Percentiles rank a stretch among this genome's conserved stretches.
phyloP scores from a whole-genome alignment of 805 yeast genomes.

The Saturnispora bothae region DNA sequence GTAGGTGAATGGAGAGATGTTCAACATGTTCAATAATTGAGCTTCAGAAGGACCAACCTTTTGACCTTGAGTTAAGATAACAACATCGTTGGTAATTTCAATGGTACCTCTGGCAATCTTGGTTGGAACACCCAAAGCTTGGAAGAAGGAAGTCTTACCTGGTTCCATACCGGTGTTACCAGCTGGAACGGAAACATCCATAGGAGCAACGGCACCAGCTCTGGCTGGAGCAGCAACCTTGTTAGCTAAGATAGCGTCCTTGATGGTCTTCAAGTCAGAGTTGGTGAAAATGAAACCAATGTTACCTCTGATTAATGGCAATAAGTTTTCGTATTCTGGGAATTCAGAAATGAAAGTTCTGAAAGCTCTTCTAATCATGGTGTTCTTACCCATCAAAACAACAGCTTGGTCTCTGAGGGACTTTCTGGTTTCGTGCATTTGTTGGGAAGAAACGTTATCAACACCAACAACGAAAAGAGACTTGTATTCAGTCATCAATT shows the following conservation, averaged over 20 bases:
- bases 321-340: slow-evolving; percentile 91
- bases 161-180: slow-evolving; percentile 99
- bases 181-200: slow-evolving; percentile 95
- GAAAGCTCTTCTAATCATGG: slow-evolving; percentile 99
- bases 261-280: slow-evolving; percentile 81
- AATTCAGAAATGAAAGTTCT: slow-evolving; percentile 88
- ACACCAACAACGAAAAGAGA: slow-evolving; percentile 98
- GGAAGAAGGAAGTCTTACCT: slow-evolving; percentile 99
- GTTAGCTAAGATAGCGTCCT: slow-evolving; percentile 81
- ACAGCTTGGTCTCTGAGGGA: slow-evolving; percentile 90
- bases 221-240: slow-evolving; percentile 99
- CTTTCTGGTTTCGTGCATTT: slow-evolving; percentile 99
- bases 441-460: slow-evolving; percentile 99
- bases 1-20: slow-evolving; percentile 99
- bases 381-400: slow-evolving; percentile 99
- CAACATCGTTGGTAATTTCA: slow-evolving; percentile 95
- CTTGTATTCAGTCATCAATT: slow-evolving; percentile 92
- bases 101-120: slow-evolving; percentile 99
- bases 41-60: slow-evolving; percentile 99
- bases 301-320: slow-evolving; percentile 95
- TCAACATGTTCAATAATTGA: slow-evolving; percentile 94
- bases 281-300: slow-evolving; percentile 99
- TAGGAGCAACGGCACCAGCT: slow-evolving; percentile 99
- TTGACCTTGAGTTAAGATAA: slow-evolving; percentile 77
- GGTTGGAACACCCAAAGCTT: slow-evolving; percentile 99